Evolutionary conservation across 257 asterid genomes (phyloP).

Genomic region (Ehretia macrophylla): DNA sequence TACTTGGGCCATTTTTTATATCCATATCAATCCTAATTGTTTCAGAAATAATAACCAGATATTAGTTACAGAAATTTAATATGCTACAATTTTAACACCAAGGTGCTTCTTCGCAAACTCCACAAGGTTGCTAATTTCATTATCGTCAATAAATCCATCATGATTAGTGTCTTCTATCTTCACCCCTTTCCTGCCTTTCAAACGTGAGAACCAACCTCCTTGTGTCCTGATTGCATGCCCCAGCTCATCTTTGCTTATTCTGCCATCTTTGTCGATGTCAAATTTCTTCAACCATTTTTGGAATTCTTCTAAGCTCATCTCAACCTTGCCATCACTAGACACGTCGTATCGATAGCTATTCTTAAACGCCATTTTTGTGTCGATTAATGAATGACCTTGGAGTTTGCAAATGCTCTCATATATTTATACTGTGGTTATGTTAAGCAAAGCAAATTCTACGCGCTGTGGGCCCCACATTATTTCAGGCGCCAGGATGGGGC

Average conservation of each 20-base stretch:
- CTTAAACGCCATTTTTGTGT: slow-evolving; percentile 8
- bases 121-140: slow-evolving; percentile 25
- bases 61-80: background rate
- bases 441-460: no score
- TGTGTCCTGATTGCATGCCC: slow-evolving; percentile 18
- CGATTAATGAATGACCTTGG: no score
- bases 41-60: no score
- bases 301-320: slow-evolving; percentile 22
- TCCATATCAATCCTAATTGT: no score
- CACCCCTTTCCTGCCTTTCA: slow-evolving; percentile 22
- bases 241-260: slow-evolving; percentile 27
- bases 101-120: slow-evolving; percentile 31
- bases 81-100: slow-evolving; percentile 16
- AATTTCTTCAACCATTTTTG: slow-evolving; percentile 32
- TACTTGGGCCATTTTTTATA: no score
- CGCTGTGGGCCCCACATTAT: no score
- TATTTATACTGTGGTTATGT: no score
- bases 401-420: no score
- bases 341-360: background rate
- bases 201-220: slow-evolving; percentile 23
- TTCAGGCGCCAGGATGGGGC: no score
- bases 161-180: slow-evolving; percentile 20
- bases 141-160: slow-evolving; percentile 29
- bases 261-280: slow-evolving; percentile 20
- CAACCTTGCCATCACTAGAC: slow-evolving; percentile 7